Evolutionary conservation across 1,284 basidiomycete genomes (phyloP).

Genomic region (Cutaneotrichosporon daszewskae): DNA sequence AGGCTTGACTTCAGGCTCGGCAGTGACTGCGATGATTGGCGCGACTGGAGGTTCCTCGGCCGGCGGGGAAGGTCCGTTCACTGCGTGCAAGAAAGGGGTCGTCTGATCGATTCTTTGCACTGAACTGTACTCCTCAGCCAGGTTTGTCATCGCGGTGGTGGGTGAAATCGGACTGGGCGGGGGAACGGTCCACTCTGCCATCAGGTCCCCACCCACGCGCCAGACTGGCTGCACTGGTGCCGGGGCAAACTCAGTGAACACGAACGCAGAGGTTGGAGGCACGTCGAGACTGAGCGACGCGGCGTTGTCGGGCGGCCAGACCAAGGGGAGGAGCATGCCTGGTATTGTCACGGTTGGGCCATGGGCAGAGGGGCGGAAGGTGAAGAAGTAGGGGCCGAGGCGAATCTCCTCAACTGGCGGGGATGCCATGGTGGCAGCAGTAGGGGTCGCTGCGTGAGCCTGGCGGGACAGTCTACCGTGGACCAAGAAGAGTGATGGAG

Average conservation of each 20-base stretch:
- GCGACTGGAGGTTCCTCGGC: too few relatives aligned
- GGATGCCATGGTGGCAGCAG: neutral
- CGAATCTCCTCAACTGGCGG: neutral
- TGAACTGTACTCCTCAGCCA: too few relatives aligned
- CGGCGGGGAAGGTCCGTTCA: too few relatives aligned
- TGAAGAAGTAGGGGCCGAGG: conserved; percentile 10
- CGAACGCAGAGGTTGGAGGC: conserved; percentile 1
- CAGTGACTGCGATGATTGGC: too few relatives aligned
- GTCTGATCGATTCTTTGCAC: too few relatives aligned
- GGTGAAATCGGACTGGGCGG: too few relatives aligned
- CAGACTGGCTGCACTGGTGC: conserved; percentile 1
- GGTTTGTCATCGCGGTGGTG: too few relatives aligned
- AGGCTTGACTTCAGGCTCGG: too few relatives aligned
- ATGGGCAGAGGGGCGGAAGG: conserved; percentile 1
- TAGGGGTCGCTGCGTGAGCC: too few relatives aligned
- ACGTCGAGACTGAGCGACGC: too few relatives aligned
- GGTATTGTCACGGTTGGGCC: conserved; percentile 3
- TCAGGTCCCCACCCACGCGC: neutral
- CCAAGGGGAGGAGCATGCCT: conserved; percentile 3
- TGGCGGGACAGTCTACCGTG: neutral
- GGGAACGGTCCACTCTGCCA: neutral
- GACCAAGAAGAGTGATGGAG: neutral
- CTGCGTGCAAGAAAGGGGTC: too few relatives aligned
- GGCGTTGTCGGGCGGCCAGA: conserved; percentile 2
- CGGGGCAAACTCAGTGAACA: conserved; percentile 1